Base-by-base conservation (phyloP, 306 rosid genomes). In the Cucurbita argyrosperma region DNA sequence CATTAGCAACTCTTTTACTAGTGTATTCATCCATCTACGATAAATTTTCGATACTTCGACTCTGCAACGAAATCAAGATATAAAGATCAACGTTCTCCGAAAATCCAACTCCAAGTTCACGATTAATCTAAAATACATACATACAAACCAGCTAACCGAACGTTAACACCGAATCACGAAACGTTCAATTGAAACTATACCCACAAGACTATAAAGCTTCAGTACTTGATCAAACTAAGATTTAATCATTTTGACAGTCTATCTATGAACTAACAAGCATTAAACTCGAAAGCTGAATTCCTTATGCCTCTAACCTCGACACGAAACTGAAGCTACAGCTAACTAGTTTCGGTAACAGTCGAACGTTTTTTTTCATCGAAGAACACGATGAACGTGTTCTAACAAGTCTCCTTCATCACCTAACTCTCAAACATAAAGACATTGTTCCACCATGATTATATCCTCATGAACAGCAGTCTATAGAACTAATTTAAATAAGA, bases 1-100 rank as follows among this genome's bases (percentile, higher is more conserved):
- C 47, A 47, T 47, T 38, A 58, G 58, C 26, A 74, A 37, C 78
- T 49, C 70, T 74, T 59, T 60, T 74, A 58, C 71, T 16, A 45
- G 71, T 26, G 45, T 74, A 74, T 35, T 74, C 78, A 47, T 74
- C 78, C 78, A 74, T 74, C 45, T 40, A 55, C 11, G 63, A 58
- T 74, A 30, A 10, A 21, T 23, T 14, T 26, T 26, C 42, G 65
- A 43, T 43, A 45, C 69, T 57, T 18, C 19, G 10, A 58, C 45
- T 43, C 77, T 74, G 69, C 67, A 3, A 30, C 35, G 35, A 30
- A 64, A 64, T 40, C 10, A 6, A 64, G 50, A 64, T 14, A 40
- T n/a, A 8, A 51, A 50, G 8, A 49, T 69, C 45, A 0, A 45
- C 5, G 23, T 69, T 21, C 21, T 69, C 23, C 35, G 4, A 30